Evolutionary conservation across 1,284 basidiomycete species (phyloP).

Genomic region (Hemileia vastatrix): DNA sequence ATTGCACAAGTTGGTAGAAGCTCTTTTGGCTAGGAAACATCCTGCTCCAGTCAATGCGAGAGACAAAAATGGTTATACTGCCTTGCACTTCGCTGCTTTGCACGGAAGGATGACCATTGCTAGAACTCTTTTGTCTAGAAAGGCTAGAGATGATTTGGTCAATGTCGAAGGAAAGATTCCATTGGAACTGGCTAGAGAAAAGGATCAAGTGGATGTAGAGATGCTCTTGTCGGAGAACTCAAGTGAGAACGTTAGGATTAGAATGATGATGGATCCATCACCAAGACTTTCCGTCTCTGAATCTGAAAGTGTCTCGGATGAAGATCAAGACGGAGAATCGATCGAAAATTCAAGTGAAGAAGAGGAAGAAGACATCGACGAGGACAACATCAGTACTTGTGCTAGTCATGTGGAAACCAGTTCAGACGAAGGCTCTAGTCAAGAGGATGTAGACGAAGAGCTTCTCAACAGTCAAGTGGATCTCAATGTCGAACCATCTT

Average conservation of each 20-base stretch:
- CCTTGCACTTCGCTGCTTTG: conserved; percentile 76
- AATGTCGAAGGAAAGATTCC: conserved; percentile 69
- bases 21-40: conserved; percentile 62
- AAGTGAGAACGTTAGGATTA: background rate
- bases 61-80: conserved; percentile 82
- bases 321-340: conserved; percentile 17
- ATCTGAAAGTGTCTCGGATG: background rate
- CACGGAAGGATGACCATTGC: conserved; percentile 59
- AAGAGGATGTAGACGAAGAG: conserved; percentile 52
- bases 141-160: conserved; percentile 67
- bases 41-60: conserved; percentile 70
- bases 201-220: conserved; percentile 50
- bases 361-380: conserved; percentile 45
- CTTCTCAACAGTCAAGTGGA: conserved; percentile 43
- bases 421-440: conserved; percentile 25
- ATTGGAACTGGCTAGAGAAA: conserved; percentile 60
- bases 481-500: conserved; percentile 55
- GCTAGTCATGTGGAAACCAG: conserved; percentile 1
- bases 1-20: conserved; percentile 61
- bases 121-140: conserved; percentile 60
- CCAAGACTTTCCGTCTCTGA: background rate
- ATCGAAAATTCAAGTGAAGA: conserved; percentile 38
- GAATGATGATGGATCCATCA: conserved; percentile 8
- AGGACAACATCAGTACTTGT: too few species aligned
- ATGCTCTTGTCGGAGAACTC: conserved; percentile 36